Base-by-base conservation (phyloP, 169 alveolate species). In the Eimeria maxima region DNA sequence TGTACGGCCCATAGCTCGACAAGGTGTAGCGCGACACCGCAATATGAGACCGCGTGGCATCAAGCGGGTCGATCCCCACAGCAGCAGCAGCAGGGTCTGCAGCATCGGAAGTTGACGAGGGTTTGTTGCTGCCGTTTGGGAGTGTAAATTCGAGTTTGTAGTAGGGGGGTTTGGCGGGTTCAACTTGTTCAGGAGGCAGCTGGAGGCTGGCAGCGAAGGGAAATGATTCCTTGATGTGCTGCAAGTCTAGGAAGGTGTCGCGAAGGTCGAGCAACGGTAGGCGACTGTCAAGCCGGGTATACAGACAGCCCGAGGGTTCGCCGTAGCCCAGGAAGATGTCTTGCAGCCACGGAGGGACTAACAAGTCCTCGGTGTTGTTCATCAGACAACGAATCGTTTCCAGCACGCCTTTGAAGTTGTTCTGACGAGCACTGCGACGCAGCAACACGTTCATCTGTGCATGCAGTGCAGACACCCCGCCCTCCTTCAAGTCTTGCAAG, bases 381-480 rank as follows among this genome's bases (percentile, higher is more conserved):
- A 98, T 97, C 87, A 98, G 95, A 89, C 95, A 89, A 69, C 98
- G 97, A 92, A 98, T 98, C 33, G 98, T 97, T 65, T 95, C 96
- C 93, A 98, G 95, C 24, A 98, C 98, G 27, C 98, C 97, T 94
- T 97, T 98, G 96, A 98, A 98, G 96, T 98, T 98, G 93, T 98
- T 98, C 96, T 98, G 99, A 96, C 97, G 97, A 2, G 99, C 97
- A 69, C 98, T 97, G 57, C 99, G 96, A 81, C 99, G 97, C 78
- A 98, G 95, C 65, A 98, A 67, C 96, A 98, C 86, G 96, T 98
- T 98, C 95, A 98, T 98, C 76, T 96, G 96, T 2, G 93, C 92
- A 45, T 76, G 74, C 24, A 95, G 57, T 24, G 69, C 53, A 6
- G 55, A 90, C 65, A 95, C 65, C 16, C 94, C 94, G 4, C 20